phyloP scores from a whole-genome alignment of 441 rosid genomes.

The Populus trichocarpa region DNA sequence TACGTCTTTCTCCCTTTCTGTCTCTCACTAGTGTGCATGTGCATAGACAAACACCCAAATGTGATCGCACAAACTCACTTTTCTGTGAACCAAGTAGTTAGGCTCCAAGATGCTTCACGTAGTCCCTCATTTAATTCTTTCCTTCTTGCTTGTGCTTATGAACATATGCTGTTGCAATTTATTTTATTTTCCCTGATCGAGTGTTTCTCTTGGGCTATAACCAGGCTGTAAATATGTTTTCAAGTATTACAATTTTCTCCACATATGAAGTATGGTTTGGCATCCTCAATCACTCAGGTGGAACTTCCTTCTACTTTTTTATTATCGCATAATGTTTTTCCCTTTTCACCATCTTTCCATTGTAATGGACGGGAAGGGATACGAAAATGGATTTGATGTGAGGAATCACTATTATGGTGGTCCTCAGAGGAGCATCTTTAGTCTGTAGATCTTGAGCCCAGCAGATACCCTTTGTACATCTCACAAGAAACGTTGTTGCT shows the following conservation, averaged over 20 bases:
- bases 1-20: conserved; percentile 22
- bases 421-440: conserved; percentile 5
- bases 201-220: conserved; percentile 3
- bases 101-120: conserved; percentile 1
- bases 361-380: conserved; percentile 2
- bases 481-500: conserved; percentile 13
- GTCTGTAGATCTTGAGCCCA: conserved; percentile 9
- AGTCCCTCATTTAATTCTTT: neutral
- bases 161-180: neutral
- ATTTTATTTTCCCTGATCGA: neutral
- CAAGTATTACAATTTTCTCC: conserved; percentile 6
- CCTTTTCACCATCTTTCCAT: conserved; percentile 8
- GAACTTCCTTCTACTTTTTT: conserved; percentile 4
- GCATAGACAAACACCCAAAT: neutral
- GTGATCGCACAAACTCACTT: neutral
- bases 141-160: neutral
- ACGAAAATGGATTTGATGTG: conserved; percentile 1
- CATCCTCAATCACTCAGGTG: conserved; percentile 23
- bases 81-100: conserved; percentile 4
- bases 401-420: conserved; percentile 17
- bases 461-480: conserved; percentile 6
- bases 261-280: conserved; percentile 13
- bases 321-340: neutral
- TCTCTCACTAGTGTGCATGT: neutral
- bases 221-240: conserved; percentile 12